Conservation (phyloP, 2,329 filamentous ascomycete genomes). For the Pseudomassariella vexata region DNA sequence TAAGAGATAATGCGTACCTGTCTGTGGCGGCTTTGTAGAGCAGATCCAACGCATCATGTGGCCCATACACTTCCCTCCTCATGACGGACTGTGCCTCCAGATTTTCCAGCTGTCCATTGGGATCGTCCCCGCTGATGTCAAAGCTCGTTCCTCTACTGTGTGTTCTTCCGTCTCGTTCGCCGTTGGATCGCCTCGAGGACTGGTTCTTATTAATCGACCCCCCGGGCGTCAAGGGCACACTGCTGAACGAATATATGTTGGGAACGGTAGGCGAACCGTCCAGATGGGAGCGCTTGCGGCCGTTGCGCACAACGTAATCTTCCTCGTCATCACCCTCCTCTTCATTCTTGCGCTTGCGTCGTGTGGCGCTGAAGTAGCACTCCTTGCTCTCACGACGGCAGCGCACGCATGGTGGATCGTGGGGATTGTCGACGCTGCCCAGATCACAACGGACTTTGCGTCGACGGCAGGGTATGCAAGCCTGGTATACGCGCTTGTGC, state of each 20-base stretch:
- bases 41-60: slow-evolving; percentile 86
- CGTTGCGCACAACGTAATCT: slow-evolving; percentile 68
- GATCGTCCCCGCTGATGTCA: slow-evolving; percentile 39
- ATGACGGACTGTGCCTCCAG: slow-evolving; percentile 60
- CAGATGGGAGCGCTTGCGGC: slow-evolving; percentile 59
- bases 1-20: slow-evolving; percentile 35
- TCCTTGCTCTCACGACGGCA: slow-evolving; percentile 94
- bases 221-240: slow-evolving; percentile 58
- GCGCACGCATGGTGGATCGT: slow-evolving; percentile 88
- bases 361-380: slow-evolving; percentile 92
- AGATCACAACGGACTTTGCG: slow-evolving; percentile 59
- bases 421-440: slow-evolving; percentile 82
- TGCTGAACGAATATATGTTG: slow-evolving; percentile 36
- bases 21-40: slow-evolving; percentile 80
- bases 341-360: slow-evolving; percentile 80
- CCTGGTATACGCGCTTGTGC: slow-evolving; percentile 59
- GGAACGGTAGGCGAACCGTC: slow-evolving; percentile 38
- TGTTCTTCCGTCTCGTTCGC: slow-evolving; percentile 28
- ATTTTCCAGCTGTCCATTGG: slow-evolving; percentile 58
- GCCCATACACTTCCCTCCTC: slow-evolving; percentile 74
- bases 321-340: slow-evolving; percentile 51
- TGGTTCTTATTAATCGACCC: slow-evolving; percentile 60
- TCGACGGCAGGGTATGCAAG: slow-evolving; percentile 56
- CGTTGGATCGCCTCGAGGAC: slow-evolving; percentile 57
- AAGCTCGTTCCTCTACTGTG: slow-evolving; percentile 25